Conservation (phyloP, 2,329 filamentous ascomycete genomes). For the Westerdykella ornata region DNA sequence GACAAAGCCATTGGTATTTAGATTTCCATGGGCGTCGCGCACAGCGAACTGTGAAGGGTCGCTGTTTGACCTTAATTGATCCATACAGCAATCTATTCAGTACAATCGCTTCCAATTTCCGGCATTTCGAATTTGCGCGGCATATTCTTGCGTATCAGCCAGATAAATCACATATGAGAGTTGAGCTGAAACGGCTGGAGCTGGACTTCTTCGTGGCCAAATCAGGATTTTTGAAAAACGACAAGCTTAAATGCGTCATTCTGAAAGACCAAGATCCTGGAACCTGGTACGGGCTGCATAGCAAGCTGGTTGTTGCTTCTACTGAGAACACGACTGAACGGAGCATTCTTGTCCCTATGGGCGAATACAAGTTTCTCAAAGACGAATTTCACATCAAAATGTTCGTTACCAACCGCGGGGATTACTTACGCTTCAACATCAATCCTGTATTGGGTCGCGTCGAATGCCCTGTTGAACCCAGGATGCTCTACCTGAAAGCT, state of each 20-base stretch:
- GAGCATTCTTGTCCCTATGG: conserved; percentile 51
- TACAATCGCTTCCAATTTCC: conserved; percentile 43
- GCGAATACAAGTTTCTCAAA: conserved; percentile 26
- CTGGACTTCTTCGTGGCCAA: conserved; percentile 49
- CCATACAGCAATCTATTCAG: conserved; percentile 41
- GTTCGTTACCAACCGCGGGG: conserved; percentile 28
- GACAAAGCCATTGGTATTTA: conserved; percentile 38
- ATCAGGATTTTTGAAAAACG: conserved; percentile 40
- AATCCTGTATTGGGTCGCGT: conserved; percentile 51
- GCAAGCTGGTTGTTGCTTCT: conserved; percentile 53
- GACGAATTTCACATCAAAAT: conserved; percentile 42
- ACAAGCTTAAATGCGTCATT: conserved; percentile 48
- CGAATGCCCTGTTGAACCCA: conserved; percentile 52
- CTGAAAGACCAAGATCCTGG: conserved; percentile 55
- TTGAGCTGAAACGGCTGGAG: conserved; percentile 50
- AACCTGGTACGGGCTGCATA: conserved; percentile 53
- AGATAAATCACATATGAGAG: conserved; percentile 21
- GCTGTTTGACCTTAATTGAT: conserved; percentile 42
- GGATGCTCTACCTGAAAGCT: conserved; percentile 52
- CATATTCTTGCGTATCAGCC: conserved; percentile 47
- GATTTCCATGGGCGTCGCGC: conserved; percentile 24
- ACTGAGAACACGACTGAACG: conserved; percentile 36
- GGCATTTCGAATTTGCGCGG: conserved; percentile 43
- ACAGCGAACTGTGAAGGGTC: no score
- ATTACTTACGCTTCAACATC: conserved; percentile 49